Conservation (phyloP, 805 yeast species). For the Isabelozyma heimii region DNA sequence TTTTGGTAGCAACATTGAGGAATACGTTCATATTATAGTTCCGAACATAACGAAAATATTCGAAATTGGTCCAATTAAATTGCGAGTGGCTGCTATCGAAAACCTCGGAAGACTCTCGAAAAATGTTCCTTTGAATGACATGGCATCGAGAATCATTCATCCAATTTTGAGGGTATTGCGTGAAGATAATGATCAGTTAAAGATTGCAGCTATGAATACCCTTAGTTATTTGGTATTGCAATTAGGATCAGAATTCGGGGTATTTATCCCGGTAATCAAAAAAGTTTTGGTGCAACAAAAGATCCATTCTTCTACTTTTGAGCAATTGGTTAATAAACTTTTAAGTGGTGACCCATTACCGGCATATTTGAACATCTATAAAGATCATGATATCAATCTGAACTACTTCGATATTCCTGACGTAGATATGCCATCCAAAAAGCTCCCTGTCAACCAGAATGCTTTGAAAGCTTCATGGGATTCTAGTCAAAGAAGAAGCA, state of each 20-base stretch:
- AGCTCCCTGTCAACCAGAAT: conserved; percentile 65
- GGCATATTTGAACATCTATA: conserved; percentile 65
- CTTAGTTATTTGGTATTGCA: conserved; percentile 75
- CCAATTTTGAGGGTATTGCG: conserved; percentile 71
- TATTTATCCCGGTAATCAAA: conserved; percentile 80
- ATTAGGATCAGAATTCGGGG: conserved; percentile 78
- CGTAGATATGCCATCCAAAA: conserved; percentile 67
- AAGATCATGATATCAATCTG: conserved; percentile 45
- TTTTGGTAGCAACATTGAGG: conserved; percentile 86
- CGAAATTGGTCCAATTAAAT: conserved; percentile 61
- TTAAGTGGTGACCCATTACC: conserved; percentile 86
- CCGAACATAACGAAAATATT: conserved; percentile 82
- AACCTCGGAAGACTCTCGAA: conserved; percentile 80
- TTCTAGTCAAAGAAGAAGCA: conserved; percentile 80
- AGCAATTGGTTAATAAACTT: conserved; percentile 74
- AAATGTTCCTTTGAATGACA: conserved; percentile 70
- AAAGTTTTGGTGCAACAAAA: conserved; percentile 60
- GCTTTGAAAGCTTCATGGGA: conserved; percentile 86
- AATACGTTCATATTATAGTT: conserved; percentile 80
- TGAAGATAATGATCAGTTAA: conserved; percentile 54
- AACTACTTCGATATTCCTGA: conserved; percentile 51
- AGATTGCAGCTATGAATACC: conserved; percentile 69
- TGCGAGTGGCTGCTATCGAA: conserved; percentile 73
- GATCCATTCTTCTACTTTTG: conserved; percentile 72
- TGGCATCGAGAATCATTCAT: conserved; percentile 88